Evolutionary conservation across 2,329 filamentous ascomycete species (phyloP), one percentile per base, ranked within the genome.

Genomic region (Alternaria brassicicola): DNA sequence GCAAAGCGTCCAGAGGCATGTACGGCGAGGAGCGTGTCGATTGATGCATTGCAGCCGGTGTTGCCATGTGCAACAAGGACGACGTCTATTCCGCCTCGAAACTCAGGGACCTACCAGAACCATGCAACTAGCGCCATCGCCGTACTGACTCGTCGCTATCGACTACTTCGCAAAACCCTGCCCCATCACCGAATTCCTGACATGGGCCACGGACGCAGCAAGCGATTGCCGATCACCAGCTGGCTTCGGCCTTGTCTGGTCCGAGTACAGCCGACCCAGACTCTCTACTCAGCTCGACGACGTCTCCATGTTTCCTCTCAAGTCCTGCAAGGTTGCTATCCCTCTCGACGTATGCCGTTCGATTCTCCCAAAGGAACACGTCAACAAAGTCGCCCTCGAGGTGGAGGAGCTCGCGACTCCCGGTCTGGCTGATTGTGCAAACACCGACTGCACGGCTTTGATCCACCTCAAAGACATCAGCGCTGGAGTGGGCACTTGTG

Each of bases 241-340:
- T 67, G 13, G 63, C 62, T 15, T 45, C 57, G 42, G 46, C n/a
- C 12, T 35, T 68, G 15, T 43, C 55, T 8, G 51, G 46, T 10
- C 13, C 57, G 7, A n/a, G 35, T 2, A 28, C 35, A 7, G 26
- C 42, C 2, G 19, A 55, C 15, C 30, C 49, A 9, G 28, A 42
- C 3, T 28, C 17, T 43, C 19, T 55, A 42, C 41, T 21, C 25
- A 48, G 31, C 25, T 47, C 39, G n/a, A 33, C 0, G 61, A 69
- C 39, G 55, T 62, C 1, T 43, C 52, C 1, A 59, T 70, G 1
- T 74, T 74, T 33, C 72, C 68, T 3, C 68, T 67, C 0, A 64
- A 31, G 62, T 74, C 65, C 49, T 72, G 65, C 46, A 51, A 52
- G 7, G 9, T 56, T 4, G 57, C 42, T 0, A 69, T 74, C 19